These are phyloP conservation scores for Amanita fuliginea DNA, from an alignment of 768 basidiomycete species.

Conservation along the genomic window DNA sequence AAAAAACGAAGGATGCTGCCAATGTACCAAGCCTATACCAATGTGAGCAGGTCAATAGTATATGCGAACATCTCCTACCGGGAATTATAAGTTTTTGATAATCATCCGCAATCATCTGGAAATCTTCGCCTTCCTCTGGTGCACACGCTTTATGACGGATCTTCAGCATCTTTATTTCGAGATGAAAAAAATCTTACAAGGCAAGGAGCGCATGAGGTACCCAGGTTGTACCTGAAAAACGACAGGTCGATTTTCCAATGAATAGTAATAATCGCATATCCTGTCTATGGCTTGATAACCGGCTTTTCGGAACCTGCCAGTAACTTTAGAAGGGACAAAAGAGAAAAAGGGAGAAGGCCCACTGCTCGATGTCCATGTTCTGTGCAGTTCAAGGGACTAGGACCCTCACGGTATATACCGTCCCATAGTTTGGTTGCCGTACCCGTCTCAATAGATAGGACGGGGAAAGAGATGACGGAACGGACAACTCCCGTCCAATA, in stretches of 20 bases:
- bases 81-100: slow-evolving; percentile 75
- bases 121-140: slow-evolving; percentile 60
- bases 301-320: slow-evolving; percentile 64
- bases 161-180: neutral
- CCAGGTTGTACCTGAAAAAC: slow-evolving; percentile 73
- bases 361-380: slow-evolving; percentile 40
- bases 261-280: slow-evolving; percentile 83
- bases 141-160: neutral
- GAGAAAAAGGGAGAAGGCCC: slow-evolving; percentile 6
- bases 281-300: slow-evolving; percentile 83
- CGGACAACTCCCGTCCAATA: no score
- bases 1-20: slow-evolving; percentile 89
- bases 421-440: no score
- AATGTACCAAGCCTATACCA: slow-evolving; percentile 64
- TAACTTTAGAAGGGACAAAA: neutral
- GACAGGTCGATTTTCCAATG: slow-evolving; percentile 53
- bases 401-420: no score
- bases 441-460: no score
- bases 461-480: no score
- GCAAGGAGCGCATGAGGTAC: slow-evolving; percentile 61
- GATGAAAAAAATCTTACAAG: slow-evolving; percentile 28
- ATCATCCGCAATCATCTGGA: slow-evolving; percentile 62
- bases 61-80: slow-evolving; percentile 26
- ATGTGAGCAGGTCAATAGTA: neutral
- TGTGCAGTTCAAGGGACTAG: neutral